Conservation (phyloP, 2,329 filamentous ascomycete species). For the Epichloe gansuensis region DNA sequence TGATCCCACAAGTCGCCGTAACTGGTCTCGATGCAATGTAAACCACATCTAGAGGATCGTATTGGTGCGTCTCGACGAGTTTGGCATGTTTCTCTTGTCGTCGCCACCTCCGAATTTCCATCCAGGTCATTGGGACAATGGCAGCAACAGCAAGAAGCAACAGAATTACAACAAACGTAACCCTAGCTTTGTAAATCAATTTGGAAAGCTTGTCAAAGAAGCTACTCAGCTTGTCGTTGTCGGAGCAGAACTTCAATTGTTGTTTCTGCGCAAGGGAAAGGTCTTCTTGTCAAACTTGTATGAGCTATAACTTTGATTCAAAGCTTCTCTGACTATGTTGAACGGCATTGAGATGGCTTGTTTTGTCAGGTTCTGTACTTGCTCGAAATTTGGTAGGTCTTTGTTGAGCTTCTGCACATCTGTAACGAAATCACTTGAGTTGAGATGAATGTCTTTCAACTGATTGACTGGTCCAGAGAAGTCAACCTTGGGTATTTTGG, state of each 20-base stretch:
- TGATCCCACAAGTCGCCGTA: conserved; percentile 61
- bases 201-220: conserved; percentile 69
- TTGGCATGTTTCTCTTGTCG: conserved; percentile 57
- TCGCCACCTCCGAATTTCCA: conserved; percentile 68
- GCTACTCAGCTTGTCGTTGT: conserved; percentile 66
- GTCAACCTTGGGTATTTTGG: conserved; percentile 43
- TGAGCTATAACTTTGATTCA: conserved; percentile 57
- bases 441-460: conserved; percentile 57
- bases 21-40: conserved; percentile 78
- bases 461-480: conserved; percentile 51
- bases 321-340: conserved; percentile 58
- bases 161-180: conserved; percentile 66
- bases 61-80: conserved; percentile 51
- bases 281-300: conserved; percentile 68
- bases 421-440: conserved; percentile 52
- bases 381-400: conserved; percentile 69
- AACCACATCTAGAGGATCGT: conserved; percentile 76
- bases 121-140: conserved; percentile 67
- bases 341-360: conserved; percentile 69
- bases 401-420: conserved; percentile 62
- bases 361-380: conserved; percentile 74
- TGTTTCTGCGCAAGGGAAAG: conserved; percentile 82
- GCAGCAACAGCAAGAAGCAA: conserved; percentile 57
- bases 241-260: conserved; percentile 74
- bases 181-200: conserved; percentile 56